A percentile compares a stretch with the other conserved stretches of the same genome.
Conservation (phyloP, 2,329 filamentous ascomycete species). For the Neoscytalidium dimidiatum region DNA sequence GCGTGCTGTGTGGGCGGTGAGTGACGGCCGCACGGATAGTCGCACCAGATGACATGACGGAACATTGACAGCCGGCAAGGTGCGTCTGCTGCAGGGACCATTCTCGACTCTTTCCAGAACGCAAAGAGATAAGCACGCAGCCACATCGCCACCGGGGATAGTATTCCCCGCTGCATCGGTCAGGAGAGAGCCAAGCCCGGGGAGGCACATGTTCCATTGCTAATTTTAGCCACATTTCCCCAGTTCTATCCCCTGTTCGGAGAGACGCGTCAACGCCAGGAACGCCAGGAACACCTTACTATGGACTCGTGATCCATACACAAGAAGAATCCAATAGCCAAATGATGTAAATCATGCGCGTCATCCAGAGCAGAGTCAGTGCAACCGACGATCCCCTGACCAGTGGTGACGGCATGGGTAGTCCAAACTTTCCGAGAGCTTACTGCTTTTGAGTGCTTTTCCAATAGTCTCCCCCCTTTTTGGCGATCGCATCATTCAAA, state of each 20-base stretch:
- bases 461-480: neutral
- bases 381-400: neutral
- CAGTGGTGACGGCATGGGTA: neutral
- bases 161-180: neutral
- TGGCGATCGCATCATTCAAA: neutral
- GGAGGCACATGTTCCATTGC: neutral
- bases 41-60: neutral
- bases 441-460: slow-evolving; percentile 4
- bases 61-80: neutral
- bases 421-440: slow-evolving; percentile 10
- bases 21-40: neutral
- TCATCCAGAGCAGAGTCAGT: neutral
- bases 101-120: neutral
- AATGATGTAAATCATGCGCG: neutral
- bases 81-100: neutral
- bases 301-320: neutral
- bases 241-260: neutral
- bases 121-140: neutral
- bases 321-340: neutral
- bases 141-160: neutral
- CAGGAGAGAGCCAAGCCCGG: neutral
- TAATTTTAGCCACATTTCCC: slow-evolving; percentile 1
- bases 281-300: neutral
- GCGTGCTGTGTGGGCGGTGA: neutral
- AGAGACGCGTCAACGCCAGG: neutral